These are phyloP conservation scores for Madurella fahalii DNA, from an alignment of 2,329 filamentous ascomycete species.

Conservation along the genomic window DNA sequence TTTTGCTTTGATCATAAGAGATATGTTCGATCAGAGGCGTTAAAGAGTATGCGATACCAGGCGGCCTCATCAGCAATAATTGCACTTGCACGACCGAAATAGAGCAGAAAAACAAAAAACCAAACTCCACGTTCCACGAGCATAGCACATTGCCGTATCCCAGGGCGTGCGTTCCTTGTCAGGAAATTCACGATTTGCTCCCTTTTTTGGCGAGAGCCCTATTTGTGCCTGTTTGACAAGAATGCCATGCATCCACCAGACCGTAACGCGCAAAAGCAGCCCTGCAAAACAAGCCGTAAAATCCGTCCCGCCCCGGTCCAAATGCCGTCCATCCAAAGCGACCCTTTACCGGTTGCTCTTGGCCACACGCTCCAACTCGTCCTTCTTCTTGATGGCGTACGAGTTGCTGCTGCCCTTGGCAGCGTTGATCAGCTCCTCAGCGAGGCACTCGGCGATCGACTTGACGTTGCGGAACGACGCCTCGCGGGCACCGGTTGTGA, in stretches of 20 bases:
- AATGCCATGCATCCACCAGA: slow-evolving; percentile 41
- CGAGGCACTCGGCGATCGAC: slow-evolving; percentile 98
- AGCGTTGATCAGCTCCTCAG: slow-evolving; percentile 99
- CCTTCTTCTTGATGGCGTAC: slow-evolving; percentile 99
- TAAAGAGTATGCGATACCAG: slow-evolving; percentile 3
- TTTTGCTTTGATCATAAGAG: not conserved
- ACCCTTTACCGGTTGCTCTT: slow-evolving; percentile 98
- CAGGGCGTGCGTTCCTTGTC: slow-evolving; percentile 15
- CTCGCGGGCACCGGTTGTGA: slow-evolving; percentile 98
- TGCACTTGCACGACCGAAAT: not conserved
- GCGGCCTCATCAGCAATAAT: not conserved
- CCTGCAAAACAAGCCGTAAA: slow-evolving; percentile 39
- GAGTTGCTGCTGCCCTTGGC: slow-evolving; percentile 99
- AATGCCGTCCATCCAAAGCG: slow-evolving; percentile 21
- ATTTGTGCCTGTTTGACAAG: slow-evolving; percentile 41
- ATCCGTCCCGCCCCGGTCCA: slow-evolving; percentile 28
- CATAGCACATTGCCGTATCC: slow-evolving; percentile 15
- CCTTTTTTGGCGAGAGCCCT: slow-evolving; percentile 34
- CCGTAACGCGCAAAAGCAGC: slow-evolving; percentile 44
- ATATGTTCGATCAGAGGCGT: not conserved
- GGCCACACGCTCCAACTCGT: slow-evolving; percentile 99
- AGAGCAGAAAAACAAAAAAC: slow-evolving; percentile 7
- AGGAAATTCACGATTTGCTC: slow-evolving; percentile 24
- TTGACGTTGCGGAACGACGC: slow-evolving; percentile 99
- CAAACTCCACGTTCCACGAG: slow-evolving; percentile 13